Base-by-base conservation (phyloP, 495 filamentous ascomycete species). In the Penicillium manginii region DNA sequence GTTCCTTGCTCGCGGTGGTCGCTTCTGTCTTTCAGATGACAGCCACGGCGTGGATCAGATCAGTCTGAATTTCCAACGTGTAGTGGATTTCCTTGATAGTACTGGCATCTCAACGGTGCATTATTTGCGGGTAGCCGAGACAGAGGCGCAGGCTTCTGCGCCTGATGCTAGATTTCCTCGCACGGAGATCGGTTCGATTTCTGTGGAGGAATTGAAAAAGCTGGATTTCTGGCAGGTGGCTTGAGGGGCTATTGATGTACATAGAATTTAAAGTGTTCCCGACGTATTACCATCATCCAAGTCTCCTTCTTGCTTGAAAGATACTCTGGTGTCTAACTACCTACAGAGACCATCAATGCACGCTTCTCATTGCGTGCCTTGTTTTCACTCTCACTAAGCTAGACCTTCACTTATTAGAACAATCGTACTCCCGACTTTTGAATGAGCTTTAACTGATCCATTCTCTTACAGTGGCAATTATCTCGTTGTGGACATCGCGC, bases 11-110 rank as follows among this genome's bases (percentile, higher is more conserved):
- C 76, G 86, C 49, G 88, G 88, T n/a, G 93, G 93, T 18, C 80
- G 81, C 50, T 94, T 96, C 64, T 91, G 89, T 54, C 74, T 98
- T 39, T 94, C 90, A 3, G 93, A 98, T 71, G 93, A 98, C 69
- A 93, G 91, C 66, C 93, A 98, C 70, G 86, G 88, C 23, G 80
- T 91, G 56, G 87, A 83, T 9, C 92, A 98, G 71, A 81, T 98
- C 3, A 89, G 83, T 46, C 81, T 86, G 56, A 86, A 90, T 65
- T 91, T 86, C 72, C 65, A 68, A 42, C 77, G 76, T 19, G 76
- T 86, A n/a, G 64, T 89, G 55, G 77, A 84, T 0, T 96, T 84
- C 57, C 56, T 85, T 50, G 73, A 78, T 52, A 54, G 58, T 14
- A 72, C 74, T 31, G 83, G 79, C 15, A 83, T 88, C 26, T 54